These are phyloP conservation scores for Geranium incanum DNA, from an alignment of 441 rosid genomes.

Conservation along the genomic window DNA sequence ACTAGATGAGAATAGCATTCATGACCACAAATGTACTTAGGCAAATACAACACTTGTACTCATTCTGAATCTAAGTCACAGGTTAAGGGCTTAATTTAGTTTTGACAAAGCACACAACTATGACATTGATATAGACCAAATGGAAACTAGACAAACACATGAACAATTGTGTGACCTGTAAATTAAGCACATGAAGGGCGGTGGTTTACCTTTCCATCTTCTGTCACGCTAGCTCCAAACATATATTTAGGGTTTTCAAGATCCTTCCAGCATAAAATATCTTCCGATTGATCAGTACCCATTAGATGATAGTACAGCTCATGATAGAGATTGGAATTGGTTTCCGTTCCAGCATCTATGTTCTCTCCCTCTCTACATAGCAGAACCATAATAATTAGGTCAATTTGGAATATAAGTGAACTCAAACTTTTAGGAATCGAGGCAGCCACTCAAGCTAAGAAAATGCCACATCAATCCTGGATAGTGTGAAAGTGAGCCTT, in stretches of 20 bases:
- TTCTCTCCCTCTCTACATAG: slow-evolving; percentile 61
- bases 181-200: neutral
- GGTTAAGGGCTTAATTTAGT: neutral
- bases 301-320: slow-evolving; percentile 74
- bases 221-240: slow-evolving; percentile 49
- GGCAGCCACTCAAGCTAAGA: neutral
- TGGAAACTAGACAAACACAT: neutral
- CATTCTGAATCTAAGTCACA: neutral
- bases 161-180: neutral
- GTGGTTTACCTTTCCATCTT: slow-evolving; percentile 70
- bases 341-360: slow-evolving; percentile 92
- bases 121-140: neutral
- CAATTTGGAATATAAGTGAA: neutral
- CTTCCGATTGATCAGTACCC: slow-evolving; percentile 79
- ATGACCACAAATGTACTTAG: neutral
- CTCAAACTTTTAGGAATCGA: neutral
- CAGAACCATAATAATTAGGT: slow-evolving; percentile 11
- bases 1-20: neutral
- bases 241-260: slow-evolving; percentile 60
- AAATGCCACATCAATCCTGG: neutral
- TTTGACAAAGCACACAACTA: neutral
- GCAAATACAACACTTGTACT: neutral
- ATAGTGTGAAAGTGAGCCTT: neutral
- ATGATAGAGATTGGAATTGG: slow-evolving; percentile 63
- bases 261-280: slow-evolving; percentile 89